Percentiles rank a stretch among this genome's conserved stretches.
Conservation (phyloP, 768 basidiomycete genomes). For the Auricularia sp. region DNA sequence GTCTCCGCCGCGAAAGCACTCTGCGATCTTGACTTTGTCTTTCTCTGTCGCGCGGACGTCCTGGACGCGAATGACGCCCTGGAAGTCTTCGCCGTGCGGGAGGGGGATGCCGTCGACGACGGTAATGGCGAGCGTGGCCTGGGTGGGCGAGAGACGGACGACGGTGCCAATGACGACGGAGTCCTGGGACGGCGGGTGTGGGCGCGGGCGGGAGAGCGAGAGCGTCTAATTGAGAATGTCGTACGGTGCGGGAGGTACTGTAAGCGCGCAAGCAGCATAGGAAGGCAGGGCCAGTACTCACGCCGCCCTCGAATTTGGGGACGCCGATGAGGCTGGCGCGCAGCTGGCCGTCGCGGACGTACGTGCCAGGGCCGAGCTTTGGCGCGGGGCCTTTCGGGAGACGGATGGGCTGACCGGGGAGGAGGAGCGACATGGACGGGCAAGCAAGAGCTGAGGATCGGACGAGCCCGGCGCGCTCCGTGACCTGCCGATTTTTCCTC, state of each 20-base stretch:
- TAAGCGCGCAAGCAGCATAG: not conserved
- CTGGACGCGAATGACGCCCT: slow-evolving; percentile 77
- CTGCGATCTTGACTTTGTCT: slow-evolving; percentile 79
- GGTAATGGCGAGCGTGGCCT: slow-evolving; percentile 74
- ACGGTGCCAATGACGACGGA: slow-evolving; percentile 77
- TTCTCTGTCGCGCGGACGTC: slow-evolving; percentile 88
- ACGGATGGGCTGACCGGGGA: slow-evolving; percentile 73
- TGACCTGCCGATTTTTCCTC: slow-evolving; percentile 18
- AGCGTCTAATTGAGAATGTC: slow-evolving; percentile 34
- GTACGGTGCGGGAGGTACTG: slow-evolving; percentile 2
- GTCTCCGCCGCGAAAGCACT: slow-evolving; percentile 88
- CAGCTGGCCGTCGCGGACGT: slow-evolving; percentile 49
- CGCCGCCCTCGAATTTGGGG: slow-evolving; percentile 52
- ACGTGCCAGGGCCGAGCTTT: slow-evolving; percentile 52
- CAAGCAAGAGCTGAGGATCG: slow-evolving; percentile 17
- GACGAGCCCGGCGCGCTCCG: slow-evolving; percentile 15
- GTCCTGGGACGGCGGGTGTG: slow-evolving; percentile 63
- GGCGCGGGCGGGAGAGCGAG: slow-evolving; percentile 54
- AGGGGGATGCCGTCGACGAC: slow-evolving; percentile 82
- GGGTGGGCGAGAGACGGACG: slow-evolving; percentile 71
- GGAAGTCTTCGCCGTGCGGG: slow-evolving; percentile 78
- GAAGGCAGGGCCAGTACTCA: slow-evolving; percentile 32
- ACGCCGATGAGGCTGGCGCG: slow-evolving; percentile 65
- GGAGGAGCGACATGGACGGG: slow-evolving; percentile 29
- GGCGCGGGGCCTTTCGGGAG: slow-evolving; percentile 45